Percentiles rank a stretch among this genome's conserved stretches.
Evolutionary conservation across 176 grass and related monocot genomes (phyloP).

Genomic region (Eragrostis nindensis): DNA sequence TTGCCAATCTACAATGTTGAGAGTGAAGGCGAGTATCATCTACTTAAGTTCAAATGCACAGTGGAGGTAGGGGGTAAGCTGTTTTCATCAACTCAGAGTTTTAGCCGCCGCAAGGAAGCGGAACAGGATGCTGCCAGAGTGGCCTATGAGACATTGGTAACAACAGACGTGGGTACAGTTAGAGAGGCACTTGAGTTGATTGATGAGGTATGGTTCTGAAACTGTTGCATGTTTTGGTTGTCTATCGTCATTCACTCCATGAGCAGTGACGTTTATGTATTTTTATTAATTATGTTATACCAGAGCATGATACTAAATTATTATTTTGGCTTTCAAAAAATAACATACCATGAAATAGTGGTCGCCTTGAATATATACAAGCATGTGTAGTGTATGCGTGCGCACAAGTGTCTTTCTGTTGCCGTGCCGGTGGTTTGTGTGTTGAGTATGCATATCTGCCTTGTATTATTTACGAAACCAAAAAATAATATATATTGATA

Average conservation of each 20-base stretch:
- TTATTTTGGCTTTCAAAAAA: background rate
- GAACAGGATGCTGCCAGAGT: constrained; percentile 59
- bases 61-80: constrained; percentile 42
- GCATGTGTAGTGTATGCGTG: background rate
- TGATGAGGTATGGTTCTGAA: constrained; percentile 46
- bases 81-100: constrained; percentile 46
- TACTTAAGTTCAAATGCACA: constrained; percentile 49
- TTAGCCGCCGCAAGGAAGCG: constrained; percentile 60
- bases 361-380: background rate
- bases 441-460: background rate
- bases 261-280: constrained; percentile 2
- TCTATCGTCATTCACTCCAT: constrained; percentile 30
- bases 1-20: constrained; percentile 49
- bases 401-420: background rate
- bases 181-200: constrained; percentile 32
- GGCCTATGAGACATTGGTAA: constrained; percentile 46
- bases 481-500: background rate
- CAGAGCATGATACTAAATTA: background rate
- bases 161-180: constrained; percentile 16
- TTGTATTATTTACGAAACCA: background rate
- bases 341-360: background rate
- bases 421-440: background rate
- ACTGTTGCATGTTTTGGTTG: background rate
- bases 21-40: constrained; percentile 37
- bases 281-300: constrained; percentile 16